Evolutionary conservation across 2,329 filamentous ascomycete genomes (phyloP).

Genomic region (Xylariales sp.): DNA sequence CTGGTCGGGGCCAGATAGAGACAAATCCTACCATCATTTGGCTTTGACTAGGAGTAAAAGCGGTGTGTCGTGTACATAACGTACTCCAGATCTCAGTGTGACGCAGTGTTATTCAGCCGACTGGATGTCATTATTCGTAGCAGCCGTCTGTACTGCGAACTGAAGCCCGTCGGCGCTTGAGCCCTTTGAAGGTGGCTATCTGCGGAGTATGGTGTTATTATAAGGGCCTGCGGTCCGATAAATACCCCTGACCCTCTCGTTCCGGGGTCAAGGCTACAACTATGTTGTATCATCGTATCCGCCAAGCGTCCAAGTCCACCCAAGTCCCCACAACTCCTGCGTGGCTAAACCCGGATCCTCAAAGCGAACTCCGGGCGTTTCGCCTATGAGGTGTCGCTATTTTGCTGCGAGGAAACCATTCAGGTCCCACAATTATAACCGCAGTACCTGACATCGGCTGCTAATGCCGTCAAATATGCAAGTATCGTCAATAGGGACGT

Average conservation of each 20-base stretch:
- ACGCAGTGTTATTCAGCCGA: conserved; percentile 44
- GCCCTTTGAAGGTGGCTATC: conserved; percentile 34
- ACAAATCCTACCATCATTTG: conserved; percentile 9
- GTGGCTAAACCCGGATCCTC: conserved; percentile 50
- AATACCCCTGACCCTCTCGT: conserved; percentile 43
- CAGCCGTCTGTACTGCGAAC: conserved; percentile 36
- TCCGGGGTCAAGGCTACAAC: conserved; percentile 44
- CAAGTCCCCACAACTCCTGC: conserved; percentile 46
- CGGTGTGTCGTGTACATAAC: conserved; percentile 9
- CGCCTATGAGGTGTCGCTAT: conserved; percentile 44
- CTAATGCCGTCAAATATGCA: conserved; percentile 77
- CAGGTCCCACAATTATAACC: conserved; percentile 55
- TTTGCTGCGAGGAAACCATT: conserved; percentile 37
- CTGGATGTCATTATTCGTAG: conserved; percentile 34
- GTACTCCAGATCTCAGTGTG: conserved; percentile 27
- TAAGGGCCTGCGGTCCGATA: conserved; percentile 54
- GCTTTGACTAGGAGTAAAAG: conserved; percentile 11
- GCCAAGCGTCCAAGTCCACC: conserved; percentile 47
- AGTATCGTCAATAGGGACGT: conserved; percentile 76
- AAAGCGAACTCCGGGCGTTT: conserved; percentile 45
- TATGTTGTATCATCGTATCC: conserved; percentile 46
- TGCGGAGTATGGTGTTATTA: conserved; percentile 45
- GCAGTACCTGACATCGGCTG: conserved; percentile 70
- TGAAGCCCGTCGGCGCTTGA: conserved; percentile 36
- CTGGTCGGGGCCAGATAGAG: conserved; percentile 21